phyloP scores from a whole-genome alignment of 495 filamentous ascomycete species.

The Penicillium daleae region DNA sequence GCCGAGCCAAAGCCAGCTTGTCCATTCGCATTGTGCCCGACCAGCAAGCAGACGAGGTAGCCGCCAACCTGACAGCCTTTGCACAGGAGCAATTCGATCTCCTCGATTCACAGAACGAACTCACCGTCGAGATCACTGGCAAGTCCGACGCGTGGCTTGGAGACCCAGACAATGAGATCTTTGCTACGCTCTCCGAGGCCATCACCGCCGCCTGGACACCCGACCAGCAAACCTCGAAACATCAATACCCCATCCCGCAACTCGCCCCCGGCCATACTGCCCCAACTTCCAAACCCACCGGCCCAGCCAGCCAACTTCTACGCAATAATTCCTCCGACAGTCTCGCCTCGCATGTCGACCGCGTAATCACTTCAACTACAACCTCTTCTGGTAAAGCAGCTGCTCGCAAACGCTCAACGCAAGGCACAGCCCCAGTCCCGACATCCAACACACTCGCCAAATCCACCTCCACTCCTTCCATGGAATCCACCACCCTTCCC shows the following conservation, averaged over 20 bases:
- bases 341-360: constrained; percentile 51
- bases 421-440: constrained; percentile 46
- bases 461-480: constrained; percentile 36
- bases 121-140: constrained; percentile 84
- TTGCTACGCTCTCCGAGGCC: constrained; percentile 83
- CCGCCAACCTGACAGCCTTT: constrained; percentile 64
- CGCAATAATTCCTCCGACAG: constrained; percentile 51
- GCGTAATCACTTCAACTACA: constrained; percentile 50
- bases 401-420: constrained; percentile 41
- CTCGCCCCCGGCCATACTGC: constrained; percentile 19
- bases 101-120: constrained; percentile 76
- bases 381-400: constrained; percentile 44
- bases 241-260: constrained; percentile 37
- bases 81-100: constrained; percentile 71
- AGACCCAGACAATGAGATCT: constrained; percentile 87
- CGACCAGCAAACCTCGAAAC: constrained; percentile 32
- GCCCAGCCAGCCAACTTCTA: constrained; percentile 25
- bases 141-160: constrained; percentile 96
- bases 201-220: constrained; percentile 78
- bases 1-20: constrained; percentile 79
- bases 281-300: constrained; percentile 19
- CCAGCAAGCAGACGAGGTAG: constrained; percentile 78
- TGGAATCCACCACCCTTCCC: constrained; percentile 19
- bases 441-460: constrained; percentile 63
- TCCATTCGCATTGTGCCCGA: constrained; percentile 93